These are phyloP conservation scores for Boletus edulis DNA, from an alignment of 768 basidiomycete genomes.

Conservation along the genomic window DNA sequence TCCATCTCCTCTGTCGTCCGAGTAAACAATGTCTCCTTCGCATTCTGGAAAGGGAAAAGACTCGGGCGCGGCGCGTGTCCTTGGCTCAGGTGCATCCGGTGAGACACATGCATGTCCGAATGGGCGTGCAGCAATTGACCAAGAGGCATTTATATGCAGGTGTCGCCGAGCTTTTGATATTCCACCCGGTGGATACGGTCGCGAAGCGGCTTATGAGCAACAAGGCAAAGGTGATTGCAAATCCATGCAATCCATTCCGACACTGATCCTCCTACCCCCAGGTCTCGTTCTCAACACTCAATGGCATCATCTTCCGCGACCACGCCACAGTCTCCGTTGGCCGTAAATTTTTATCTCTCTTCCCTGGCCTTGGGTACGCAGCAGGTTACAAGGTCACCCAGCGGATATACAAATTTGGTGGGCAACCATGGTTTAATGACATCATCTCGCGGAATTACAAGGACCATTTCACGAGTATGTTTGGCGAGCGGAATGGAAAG, in stretches of 20 bases:
- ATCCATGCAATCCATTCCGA: background rate
- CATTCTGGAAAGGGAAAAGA: constrained; percentile 58
- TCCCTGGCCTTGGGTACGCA: constrained; percentile 97
- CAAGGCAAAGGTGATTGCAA: constrained; percentile 65
- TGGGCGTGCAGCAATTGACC: background rate
- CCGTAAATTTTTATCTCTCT: constrained; percentile 83
- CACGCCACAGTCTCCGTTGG: constrained; percentile 65
- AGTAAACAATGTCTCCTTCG: constrained; percentile 45
- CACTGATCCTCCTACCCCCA: constrained; percentile 22
- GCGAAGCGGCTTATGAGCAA: constrained; percentile 99
- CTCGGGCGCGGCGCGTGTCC: constrained; percentile 84
- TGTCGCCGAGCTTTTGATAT: constrained; percentile 90
- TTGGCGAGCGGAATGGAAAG: constrained; percentile 94
- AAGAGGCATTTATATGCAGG: constrained; percentile 42
- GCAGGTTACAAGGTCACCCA: constrained; percentile 97
- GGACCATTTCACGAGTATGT: constrained; percentile 72
- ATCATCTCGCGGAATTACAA: constrained; percentile 81
- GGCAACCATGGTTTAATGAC: constrained; percentile 98
- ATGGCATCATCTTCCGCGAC: constrained; percentile 85
- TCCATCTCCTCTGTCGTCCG: background rate
- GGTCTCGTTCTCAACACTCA: constrained; percentile 64
- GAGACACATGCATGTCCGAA: background rate
- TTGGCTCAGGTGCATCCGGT: constrained; percentile 95
- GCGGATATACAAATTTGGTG: constrained; percentile 96
- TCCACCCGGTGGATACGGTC: constrained; percentile 96